Conservation (phyloP, 306 rosid genomes). For the Cucurbita maxima region DNA sequence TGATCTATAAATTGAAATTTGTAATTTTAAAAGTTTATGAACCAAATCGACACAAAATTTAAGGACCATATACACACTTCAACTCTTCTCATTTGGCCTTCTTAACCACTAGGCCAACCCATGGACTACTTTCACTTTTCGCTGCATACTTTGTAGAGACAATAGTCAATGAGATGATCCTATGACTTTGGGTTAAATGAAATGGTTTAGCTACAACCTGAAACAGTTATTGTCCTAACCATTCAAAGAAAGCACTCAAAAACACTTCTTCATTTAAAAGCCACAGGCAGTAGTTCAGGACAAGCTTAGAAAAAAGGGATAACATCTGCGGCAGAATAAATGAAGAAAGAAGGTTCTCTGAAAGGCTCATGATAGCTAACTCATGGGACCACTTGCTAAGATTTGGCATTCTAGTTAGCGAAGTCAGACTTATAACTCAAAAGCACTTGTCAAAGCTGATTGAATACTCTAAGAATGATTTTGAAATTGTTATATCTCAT, state of each 20-base stretch:
- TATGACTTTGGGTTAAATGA: not conserved
- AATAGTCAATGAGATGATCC: not conserved
- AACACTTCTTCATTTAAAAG: not conserved
- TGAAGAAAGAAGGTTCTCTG: constrained; percentile 1
- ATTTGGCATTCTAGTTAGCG: not conserved
- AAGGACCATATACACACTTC: too few relatives aligned
- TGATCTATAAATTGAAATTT: too few relatives aligned
- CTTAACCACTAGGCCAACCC: not conserved
- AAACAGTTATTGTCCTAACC: not conserved
- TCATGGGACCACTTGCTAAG: not conserved
- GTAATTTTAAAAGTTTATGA: too few relatives aligned
- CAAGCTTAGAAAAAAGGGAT: not conserved
- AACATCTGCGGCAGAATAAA: not conserved
- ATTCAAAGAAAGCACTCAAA: not conserved
- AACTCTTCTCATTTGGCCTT: not conserved
- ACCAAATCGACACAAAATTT: too few relatives aligned
- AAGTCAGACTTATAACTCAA: not conserved
- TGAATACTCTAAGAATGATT: not conserved
- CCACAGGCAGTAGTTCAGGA: not conserved
- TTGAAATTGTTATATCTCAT: not conserved
- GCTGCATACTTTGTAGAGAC: not conserved
- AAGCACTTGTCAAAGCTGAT: not conserved
- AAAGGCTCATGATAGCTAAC: not conserved
- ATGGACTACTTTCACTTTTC: not conserved
- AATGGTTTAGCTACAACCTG: not conserved